Conservation (phyloP, 257 asterid species). For the Scutellaria barbata region DNA sequence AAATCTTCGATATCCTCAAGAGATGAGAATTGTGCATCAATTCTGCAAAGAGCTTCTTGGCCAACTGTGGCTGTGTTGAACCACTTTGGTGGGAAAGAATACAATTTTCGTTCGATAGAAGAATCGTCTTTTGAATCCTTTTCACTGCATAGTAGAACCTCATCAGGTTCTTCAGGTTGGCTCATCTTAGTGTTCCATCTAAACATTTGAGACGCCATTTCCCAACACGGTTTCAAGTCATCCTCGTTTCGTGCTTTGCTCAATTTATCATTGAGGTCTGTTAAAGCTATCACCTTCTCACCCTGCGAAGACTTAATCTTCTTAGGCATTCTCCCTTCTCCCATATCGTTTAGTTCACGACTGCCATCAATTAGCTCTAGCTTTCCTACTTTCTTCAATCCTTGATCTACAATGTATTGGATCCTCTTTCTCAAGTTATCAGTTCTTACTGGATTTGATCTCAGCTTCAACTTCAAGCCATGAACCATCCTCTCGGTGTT, state of each 20-base stretch:
- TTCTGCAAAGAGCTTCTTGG: constrained; percentile 52
- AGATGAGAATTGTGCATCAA: constrained; percentile 65
- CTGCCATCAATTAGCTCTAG: constrained; percentile 41
- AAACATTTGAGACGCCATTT: constrained; percentile 57
- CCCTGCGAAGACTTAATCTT: constrained; percentile 52
- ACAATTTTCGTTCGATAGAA: constrained; percentile 24
- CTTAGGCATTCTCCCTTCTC: constrained; percentile 53
- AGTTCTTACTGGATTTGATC: constrained; percentile 62
- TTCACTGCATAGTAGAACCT: constrained; percentile 31
- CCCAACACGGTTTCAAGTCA: constrained; percentile 71
- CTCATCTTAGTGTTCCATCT: constrained; percentile 35
- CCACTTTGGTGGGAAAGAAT: constrained; percentile 60
- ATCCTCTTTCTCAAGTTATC: constrained; percentile 75
- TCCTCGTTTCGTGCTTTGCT: constrained; percentile 74
- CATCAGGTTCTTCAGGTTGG: constrained; percentile 36
- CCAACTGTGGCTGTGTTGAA: constrained; percentile 48
- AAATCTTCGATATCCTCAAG: constrained; percentile 67
- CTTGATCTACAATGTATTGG: constrained; percentile 72
- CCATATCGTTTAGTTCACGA: constrained; percentile 53
- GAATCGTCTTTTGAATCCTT: constrained; percentile 32
- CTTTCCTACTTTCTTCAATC: constrained; percentile 59
- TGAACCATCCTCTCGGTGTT: constrained; percentile 39
- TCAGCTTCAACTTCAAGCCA: constrained; percentile 62
- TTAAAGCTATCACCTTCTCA: constrained; percentile 54
- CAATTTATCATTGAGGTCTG: constrained; percentile 73